phyloP scores from a whole-genome alignment of 768 basidiomycete genomes.

The Rhizopogon sp. region DNA sequence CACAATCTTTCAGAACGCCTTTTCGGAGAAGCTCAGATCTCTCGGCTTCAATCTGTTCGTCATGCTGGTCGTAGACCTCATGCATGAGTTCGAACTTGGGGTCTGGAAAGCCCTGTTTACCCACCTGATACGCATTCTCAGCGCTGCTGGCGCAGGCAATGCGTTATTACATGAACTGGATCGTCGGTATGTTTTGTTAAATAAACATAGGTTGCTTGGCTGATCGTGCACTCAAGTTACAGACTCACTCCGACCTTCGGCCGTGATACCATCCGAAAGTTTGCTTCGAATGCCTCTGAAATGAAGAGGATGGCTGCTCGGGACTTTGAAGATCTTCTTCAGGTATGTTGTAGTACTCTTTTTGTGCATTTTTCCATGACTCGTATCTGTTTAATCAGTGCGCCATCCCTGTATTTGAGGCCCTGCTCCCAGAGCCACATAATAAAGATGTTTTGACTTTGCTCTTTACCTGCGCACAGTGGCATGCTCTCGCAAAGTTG shows the following conservation, averaged over 20 bases:
- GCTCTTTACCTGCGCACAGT: constrained; percentile 10
- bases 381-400: constrained; percentile 1
- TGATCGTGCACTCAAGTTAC: constrained; percentile 8
- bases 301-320: constrained; percentile 17
- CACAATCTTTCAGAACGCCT: too few species aligned
- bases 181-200: constrained; percentile 3
- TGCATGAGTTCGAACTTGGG: constrained; percentile 29
- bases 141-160: background rate
- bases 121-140: constrained; percentile 23
- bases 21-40: constrained; percentile 9
- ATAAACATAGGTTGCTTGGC: background rate
- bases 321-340: constrained; percentile 33
- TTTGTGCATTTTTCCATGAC: background rate
- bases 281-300: constrained; percentile 14
- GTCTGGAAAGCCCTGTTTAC: constrained; percentile 23
- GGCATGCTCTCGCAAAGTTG: constrained; percentile 23
- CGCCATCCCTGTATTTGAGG: constrained; percentile 6
- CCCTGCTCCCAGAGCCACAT: constrained; percentile 7
- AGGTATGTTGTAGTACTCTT: constrained; percentile 9
- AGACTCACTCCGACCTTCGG: constrained; percentile 21
- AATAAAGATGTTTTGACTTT: constrained; percentile 7
- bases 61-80: constrained; percentile 22
- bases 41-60: constrained; percentile 17
- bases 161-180: constrained; percentile 10
- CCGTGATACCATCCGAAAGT: constrained; percentile 15